Percentiles rank a stretch among this genome's conserved stretches.
Conservation (phyloP, 31 red algal species). For the Endocladia muricata region DNA sequence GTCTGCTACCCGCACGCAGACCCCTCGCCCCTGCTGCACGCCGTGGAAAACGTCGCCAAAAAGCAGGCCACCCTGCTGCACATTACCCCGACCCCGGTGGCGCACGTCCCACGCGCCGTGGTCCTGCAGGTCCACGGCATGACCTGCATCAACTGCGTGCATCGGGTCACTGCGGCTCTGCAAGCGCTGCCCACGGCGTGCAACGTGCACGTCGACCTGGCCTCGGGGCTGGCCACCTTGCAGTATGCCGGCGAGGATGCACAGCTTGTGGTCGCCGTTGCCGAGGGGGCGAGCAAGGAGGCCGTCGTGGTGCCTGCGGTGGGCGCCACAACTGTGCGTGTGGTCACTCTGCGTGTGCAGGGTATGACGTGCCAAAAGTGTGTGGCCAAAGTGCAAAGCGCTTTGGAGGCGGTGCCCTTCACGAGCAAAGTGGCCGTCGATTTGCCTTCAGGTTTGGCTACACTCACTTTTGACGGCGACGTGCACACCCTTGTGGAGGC, state of each 20-base stretch:
- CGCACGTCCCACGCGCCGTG: not conserved
- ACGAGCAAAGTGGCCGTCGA: slow-evolving; percentile 11
- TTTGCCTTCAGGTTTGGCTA: not conserved
- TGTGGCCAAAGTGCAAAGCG: slow-evolving; percentile 25
- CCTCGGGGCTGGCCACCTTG: not conserved
- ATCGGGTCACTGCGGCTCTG: slow-evolving; percentile 29
- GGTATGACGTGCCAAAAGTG: slow-evolving; percentile 43
- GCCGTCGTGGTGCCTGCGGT: not conserved
- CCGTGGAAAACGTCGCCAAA: not conserved
- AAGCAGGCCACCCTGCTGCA: slow-evolving; percentile 1
- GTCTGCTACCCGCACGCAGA: slow-evolving; percentile 19
- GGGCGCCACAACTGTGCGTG: not conserved
- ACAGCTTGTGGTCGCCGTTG: not conserved
- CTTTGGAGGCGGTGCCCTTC: not conserved
- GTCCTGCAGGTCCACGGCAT: slow-evolving; percentile 25
- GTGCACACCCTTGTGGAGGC: not conserved
- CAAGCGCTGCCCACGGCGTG: slow-evolving; percentile 13
- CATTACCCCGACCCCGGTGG: not conserved
- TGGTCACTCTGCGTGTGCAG: not conserved
- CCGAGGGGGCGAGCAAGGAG: slow-evolving; percentile 24
- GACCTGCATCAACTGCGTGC: slow-evolving; percentile 46
- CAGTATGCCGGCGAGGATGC: not conserved
- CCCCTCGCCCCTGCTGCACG: not conserved
- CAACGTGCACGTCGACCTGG: slow-evolving; percentile 38
- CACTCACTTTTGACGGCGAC: not conserved